Percentiles rank a stretch among this genome's conserved stretches.
These are phyloP conservation scores for Tylopilus plumbeoviolaceoides DNA, from an alignment of 768 basidiomycete genomes.

Conservation along the genomic window DNA sequence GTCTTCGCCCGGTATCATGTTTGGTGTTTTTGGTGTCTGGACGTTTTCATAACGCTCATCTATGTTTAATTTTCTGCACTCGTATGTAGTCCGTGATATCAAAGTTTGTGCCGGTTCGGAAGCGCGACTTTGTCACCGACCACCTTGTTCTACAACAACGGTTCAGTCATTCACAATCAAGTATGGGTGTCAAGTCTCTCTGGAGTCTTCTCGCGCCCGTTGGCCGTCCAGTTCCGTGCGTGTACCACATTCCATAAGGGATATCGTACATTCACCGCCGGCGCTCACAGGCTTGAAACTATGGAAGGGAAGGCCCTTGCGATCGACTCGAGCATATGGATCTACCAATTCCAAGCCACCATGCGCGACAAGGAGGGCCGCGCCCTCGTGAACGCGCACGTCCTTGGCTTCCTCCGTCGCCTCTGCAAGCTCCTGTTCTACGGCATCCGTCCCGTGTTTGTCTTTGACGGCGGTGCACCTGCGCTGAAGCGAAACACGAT, in stretches of 20 bases:
- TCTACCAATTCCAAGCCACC: constrained; percentile 99
- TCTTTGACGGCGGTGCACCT: constrained; percentile 97
- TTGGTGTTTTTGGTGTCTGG: constrained; percentile 13
- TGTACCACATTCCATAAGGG: constrained; percentile 8
- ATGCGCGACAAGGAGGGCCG: constrained; percentile 98
- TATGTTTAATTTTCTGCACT: constrained; percentile 18
- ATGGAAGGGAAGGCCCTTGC: constrained; percentile 94
- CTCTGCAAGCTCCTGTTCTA: constrained; percentile 95
- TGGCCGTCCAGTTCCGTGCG: constrained; percentile 88
- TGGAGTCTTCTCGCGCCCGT: constrained; percentile 94
- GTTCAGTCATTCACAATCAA: constrained; percentile 24
- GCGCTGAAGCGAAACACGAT: constrained; percentile 85
- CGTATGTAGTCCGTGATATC: background rate
- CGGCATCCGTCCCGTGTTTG: constrained; percentile 97
- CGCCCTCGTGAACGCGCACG: constrained; percentile 87
- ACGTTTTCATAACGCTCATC: constrained; percentile 13
- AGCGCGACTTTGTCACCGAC: constrained; percentile 7
- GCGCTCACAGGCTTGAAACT: constrained; percentile 72
- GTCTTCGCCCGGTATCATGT: constrained; percentile 14
- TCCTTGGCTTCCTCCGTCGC: constrained; percentile 84
- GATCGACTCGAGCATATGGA: constrained; percentile 99
- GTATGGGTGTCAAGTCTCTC: constrained; percentile 92
- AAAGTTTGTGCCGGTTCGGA: background rate
- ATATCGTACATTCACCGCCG: constrained; percentile 3
- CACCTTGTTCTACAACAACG: background rate